A percentile compares a stretch with the other conserved stretches of the same genome.
Conservation (phyloP, 306 rosid species). For the Malus domestica region ASM211411v1 NC_041800.1:6116001-6116500, state of each 20-base stretch:
- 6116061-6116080: slow-evolving; percentile 77
- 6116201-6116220: neutral
- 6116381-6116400: slow-evolving; percentile 74
- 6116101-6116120: slow-evolving; percentile 61
- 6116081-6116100: slow-evolving; percentile 55
- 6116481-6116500: slow-evolving; percentile 8
- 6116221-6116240: slow-evolving; percentile 30
- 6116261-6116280: slow-evolving; percentile 75
- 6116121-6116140: slow-evolving; percentile 93
- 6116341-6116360: slow-evolving; percentile 86
- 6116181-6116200: neutral
- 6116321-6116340: slow-evolving; percentile 72
- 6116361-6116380: slow-evolving; percentile 59
- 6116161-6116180: neutral
- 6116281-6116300: slow-evolving; percentile 75
- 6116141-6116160: neutral
- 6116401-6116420: slow-evolving; percentile 53
- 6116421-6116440: slow-evolving; percentile 11
- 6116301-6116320: slow-evolving; percentile 58
- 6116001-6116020: slow-evolving; percentile 67
- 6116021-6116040: slow-evolving; percentile 67
- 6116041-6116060: slow-evolving; percentile 84
- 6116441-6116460: slow-evolving; percentile 5
- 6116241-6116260: slow-evolving; percentile 74
- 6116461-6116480: slow-evolving; percentile 11